phyloP scores from a whole-genome alignment of 2,329 filamentous ascomycete genomes.

The Colletotrichum agaves region DNA sequence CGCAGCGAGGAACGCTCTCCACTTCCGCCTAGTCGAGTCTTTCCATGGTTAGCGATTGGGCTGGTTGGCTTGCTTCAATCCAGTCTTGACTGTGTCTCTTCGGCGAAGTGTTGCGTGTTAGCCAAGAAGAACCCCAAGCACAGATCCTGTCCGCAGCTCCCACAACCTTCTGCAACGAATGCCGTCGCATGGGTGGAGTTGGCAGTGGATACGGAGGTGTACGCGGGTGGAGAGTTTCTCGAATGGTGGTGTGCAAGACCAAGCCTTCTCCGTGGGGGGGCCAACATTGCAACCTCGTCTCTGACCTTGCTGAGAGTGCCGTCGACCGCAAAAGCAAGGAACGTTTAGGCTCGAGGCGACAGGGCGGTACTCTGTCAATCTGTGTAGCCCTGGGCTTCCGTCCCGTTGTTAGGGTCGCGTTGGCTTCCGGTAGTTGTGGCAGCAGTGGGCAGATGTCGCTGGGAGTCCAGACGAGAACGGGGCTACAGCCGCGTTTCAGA shows the following conservation, averaged over 20 bases:
- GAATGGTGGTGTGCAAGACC: conserved; percentile 11
- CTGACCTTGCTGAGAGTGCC: not conserved
- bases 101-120: not conserved
- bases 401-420: conserved; percentile 2
- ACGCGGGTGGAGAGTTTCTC: not conserved
- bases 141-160: conserved; percentile 18
- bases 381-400: not conserved
- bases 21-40: not conserved
- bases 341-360: conserved; percentile 13
- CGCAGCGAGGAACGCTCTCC: conserved; percentile 1
- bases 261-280: conserved; percentile 11
- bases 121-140: conserved; percentile 13
- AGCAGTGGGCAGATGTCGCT: conserved; percentile 23
- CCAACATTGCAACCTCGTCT: not conserved
- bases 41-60: not conserved
- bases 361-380: not conserved
- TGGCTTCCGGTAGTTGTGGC: conserved; percentile 4
- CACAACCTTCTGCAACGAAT: conserved; percentile 16
- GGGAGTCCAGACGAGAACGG: conserved; percentile 35
- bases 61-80: not conserved
- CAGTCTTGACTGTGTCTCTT: conserved; percentile 9
- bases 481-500: conserved; percentile 31
- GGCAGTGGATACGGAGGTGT: conserved; percentile 14
- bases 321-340: not conserved
- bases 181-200: conserved; percentile 16